A percentile compares a stretch with the other conserved stretches of the same genome.
phyloP scores from a whole-genome alignment of 176 grass and related monocot species.

The Triticum monococcum region DNA sequence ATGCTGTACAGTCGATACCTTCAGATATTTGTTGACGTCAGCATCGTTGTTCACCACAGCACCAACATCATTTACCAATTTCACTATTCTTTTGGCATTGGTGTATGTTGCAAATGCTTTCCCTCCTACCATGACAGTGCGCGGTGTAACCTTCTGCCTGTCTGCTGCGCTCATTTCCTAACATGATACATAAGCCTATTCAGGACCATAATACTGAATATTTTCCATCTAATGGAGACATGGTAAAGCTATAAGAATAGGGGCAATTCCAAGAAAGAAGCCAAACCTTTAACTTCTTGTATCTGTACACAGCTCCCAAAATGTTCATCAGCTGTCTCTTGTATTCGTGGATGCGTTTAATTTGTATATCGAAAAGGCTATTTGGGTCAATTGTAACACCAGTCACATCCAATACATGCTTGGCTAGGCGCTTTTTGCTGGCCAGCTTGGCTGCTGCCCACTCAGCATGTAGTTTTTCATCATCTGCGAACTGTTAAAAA shows the following conservation, averaged over 20 bases:
- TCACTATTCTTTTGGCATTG: slow-evolving; percentile 84
- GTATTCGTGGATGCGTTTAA: slow-evolving; percentile 92
- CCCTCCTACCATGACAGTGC: slow-evolving; percentile 69
- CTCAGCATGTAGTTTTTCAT: slow-evolving; percentile 68
- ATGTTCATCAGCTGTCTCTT: slow-evolving; percentile 83
- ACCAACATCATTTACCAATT: slow-evolving; percentile 80
- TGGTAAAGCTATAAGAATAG: not conserved
- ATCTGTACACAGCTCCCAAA: slow-evolving; percentile 71
- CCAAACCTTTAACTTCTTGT: slow-evolving; percentile 75
- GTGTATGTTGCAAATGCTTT: slow-evolving; percentile 89
- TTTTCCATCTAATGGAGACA: slow-evolving; percentile 15
- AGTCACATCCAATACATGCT: slow-evolving; percentile 63
- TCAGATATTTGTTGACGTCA: slow-evolving; percentile 68
- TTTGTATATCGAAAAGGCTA: slow-evolving; percentile 74
- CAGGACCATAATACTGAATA: slow-evolving; percentile 16
- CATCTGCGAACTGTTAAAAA: slow-evolving; percentile 64
- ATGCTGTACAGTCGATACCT: slow-evolving; percentile 44
- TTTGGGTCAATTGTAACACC: slow-evolving; percentile 61
- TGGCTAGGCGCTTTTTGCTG: slow-evolving; percentile 64
- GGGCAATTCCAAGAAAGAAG: slow-evolving; percentile 1
- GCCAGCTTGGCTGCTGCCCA: slow-evolving; percentile 75
- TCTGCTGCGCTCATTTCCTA: slow-evolving; percentile 66
- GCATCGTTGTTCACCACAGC: slow-evolving; percentile 73
- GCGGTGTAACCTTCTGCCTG: slow-evolving; percentile 60
- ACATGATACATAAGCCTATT: slow-evolving; percentile 32